A percentile compares a stretch with the other conserved stretches of the same genome.
Conservation (phyloP, 305 asterid genomes). For the Fraxinus greggii region DNA sequence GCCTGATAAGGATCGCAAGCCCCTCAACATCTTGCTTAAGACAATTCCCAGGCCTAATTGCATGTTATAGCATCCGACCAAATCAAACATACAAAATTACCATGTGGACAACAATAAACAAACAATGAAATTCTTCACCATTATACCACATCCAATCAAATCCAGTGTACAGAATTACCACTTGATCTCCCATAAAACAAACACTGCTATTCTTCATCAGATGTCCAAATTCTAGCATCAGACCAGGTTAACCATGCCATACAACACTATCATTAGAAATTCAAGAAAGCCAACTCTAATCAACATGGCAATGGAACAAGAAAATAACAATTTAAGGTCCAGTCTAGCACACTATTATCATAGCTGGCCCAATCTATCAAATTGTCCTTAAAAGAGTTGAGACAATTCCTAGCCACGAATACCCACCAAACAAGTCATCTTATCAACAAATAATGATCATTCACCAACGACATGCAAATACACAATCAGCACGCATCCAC, state of each 20-base stretch:
- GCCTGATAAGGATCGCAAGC: not conserved
- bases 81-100: not conserved
- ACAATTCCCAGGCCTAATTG: not conserved
- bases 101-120: not conserved
- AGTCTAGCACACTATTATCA: not conserved
- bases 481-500: conserved; percentile 7
- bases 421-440: not conserved
- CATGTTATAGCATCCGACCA: not conserved
- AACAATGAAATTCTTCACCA: not conserved
- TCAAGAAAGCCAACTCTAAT: not conserved
- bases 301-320: not conserved
- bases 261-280: not conserved
- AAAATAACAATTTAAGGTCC: not conserved
- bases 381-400: not conserved
- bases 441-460: conserved; percentile 1
- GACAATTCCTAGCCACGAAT: not conserved
- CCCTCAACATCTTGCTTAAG: not conserved
- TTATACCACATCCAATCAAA: not conserved
- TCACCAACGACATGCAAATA: not conserved
- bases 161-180: not conserved
- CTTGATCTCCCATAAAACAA: not conserved
- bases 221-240: not conserved
- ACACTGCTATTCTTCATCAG: not conserved
- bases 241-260: not conserved
- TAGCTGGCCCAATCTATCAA: not conserved